These are phyloP conservation scores for Periconia sp. DNA, from an alignment of 2,329 filamentous ascomycete genomes.

Conservation along the genomic window DNA sequence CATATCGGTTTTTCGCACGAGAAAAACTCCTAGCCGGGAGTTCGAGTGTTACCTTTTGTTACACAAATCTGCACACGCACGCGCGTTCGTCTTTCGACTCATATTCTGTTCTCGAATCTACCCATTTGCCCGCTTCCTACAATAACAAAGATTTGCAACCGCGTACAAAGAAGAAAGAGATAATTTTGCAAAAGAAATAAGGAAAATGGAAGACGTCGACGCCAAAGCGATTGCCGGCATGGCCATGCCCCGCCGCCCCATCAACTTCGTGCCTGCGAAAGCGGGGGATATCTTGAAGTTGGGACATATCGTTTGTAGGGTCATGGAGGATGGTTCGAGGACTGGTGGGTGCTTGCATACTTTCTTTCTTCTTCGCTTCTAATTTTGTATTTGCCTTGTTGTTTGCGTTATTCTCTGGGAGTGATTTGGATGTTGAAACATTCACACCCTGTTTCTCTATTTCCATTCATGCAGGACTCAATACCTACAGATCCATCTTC, in stretches of 20 bases:
- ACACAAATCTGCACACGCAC: too few relatives aligned
- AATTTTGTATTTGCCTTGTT: too few relatives aligned
- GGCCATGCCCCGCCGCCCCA: constrained; percentile 46
- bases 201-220: constrained; percentile 39
- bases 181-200: background rate
- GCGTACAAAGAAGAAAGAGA: too few relatives aligned
- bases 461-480: background rate
- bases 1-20: too few relatives aligned
- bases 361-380: background rate
- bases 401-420: too few relatives aligned
- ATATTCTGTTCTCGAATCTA: too few relatives aligned
- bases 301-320: constrained; percentile 52
- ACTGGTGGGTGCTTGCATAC: constrained; percentile 40
- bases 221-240: constrained; percentile 34
- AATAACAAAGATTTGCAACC: too few relatives aligned
- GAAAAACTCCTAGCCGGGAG: too few relatives aligned
- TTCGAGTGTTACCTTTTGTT: too few relatives aligned
- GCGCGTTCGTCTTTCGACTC: too few relatives aligned
- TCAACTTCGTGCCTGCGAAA: constrained; percentile 53
- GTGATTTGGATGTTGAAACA: background rate
- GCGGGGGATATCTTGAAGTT: constrained; percentile 53
- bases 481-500: background rate
- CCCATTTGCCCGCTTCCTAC: too few relatives aligned
- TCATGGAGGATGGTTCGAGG: constrained; percentile 55
- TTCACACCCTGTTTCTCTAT: background rate